Percentiles rank a stretch among this genome's conserved stretches.
phyloP scores from a whole-genome alignment of 2,329 filamentous ascomycete genomes.

The Alternaria infectoria region DNA sequence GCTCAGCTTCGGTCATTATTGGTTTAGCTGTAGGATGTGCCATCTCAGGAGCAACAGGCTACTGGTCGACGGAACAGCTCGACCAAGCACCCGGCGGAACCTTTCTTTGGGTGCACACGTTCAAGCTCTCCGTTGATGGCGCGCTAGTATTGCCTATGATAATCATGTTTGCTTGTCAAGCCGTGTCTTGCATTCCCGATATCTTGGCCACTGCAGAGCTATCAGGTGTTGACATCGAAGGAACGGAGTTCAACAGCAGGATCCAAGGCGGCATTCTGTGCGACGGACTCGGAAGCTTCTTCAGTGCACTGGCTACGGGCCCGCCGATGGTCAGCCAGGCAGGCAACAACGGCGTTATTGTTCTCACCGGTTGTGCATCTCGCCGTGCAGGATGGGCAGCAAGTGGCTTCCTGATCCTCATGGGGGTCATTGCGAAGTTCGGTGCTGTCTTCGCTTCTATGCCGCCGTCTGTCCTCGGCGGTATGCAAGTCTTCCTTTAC shows the following conservation, averaged over 20 bases:
- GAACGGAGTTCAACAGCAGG: constrained; percentile 33
- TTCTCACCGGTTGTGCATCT: constrained; percentile 35
- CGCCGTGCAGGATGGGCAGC: constrained; percentile 39
- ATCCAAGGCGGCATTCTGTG: constrained; percentile 38
- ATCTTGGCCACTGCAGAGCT: constrained; percentile 38
- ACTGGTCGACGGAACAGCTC: constrained; percentile 31
- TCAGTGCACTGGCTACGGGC: constrained; percentile 34
- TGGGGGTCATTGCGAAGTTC: constrained; percentile 38
- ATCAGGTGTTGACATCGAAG: constrained; percentile 34
- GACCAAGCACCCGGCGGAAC: constrained; percentile 27
- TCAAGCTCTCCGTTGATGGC: constrained; percentile 38
- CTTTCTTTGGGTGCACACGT: constrained; percentile 37
- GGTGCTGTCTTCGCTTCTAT: constrained; percentile 38
- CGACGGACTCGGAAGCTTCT: constrained; percentile 35
- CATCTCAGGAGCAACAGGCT: constrained; percentile 36
- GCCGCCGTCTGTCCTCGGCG: constrained; percentile 52
- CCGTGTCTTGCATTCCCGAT: constrained; percentile 47
- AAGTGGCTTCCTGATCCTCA: constrained; percentile 33
- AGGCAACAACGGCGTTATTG: constrained; percentile 39
- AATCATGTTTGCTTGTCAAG: constrained; percentile 41
- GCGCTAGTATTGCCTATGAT: constrained; percentile 33
- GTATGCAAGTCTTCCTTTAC: constrained; percentile 51
- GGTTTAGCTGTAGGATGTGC: constrained; percentile 36
- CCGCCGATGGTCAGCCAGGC: constrained; percentile 39
- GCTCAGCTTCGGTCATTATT: constrained; percentile 35